phyloP scores from a whole-genome alignment of 2,329 filamentous ascomycete genomes.

The Macroventuria anomochaeta region DNA sequence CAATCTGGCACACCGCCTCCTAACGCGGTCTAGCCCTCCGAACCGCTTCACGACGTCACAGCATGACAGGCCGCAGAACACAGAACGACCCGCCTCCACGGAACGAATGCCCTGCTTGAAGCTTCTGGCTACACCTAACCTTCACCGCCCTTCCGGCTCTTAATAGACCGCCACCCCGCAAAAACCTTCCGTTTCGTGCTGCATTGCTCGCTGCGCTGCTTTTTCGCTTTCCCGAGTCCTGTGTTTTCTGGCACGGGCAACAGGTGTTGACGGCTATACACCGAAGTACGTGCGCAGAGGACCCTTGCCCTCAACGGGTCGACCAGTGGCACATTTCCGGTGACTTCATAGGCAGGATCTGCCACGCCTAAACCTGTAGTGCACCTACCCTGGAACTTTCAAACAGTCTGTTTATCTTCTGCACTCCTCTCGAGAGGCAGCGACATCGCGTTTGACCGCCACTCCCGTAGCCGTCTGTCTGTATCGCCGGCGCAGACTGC shows the following conservation, averaged over 20 bases:
- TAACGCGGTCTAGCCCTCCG: conserved; percentile 3
- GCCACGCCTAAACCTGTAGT: conserved; percentile 7
- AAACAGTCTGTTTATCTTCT: background rate
- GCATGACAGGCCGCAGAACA: background rate
- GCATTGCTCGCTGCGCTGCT: background rate
- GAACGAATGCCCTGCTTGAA: conserved; percentile 13
- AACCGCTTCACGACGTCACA: conserved; percentile 17
- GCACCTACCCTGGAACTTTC: conserved; percentile 7
- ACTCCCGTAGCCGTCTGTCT: conserved; percentile 12
- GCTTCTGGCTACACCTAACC: conserved; percentile 4
- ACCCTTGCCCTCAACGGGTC: conserved; percentile 10
- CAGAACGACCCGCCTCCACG: conserved; percentile 9
- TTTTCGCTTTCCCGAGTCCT: background rate
- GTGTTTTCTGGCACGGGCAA: background rate
- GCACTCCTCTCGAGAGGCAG: conserved; percentile 1
- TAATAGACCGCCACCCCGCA: conserved; percentile 8
- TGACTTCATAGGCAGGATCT: conserved; percentile 18
- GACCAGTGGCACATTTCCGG: conserved; percentile 9
- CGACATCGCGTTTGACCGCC: background rate
- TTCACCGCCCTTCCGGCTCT: conserved; percentile 15
- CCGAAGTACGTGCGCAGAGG: conserved; percentile 5
- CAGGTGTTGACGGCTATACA: background rate
- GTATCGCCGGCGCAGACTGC: conserved; percentile 24
- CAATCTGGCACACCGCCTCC: conserved; percentile 3
- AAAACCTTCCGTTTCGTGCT: background rate